Base-by-base conservation (phyloP, 2,329 filamentous ascomycete species). In the Ophiosphaerella korrae region DNA sequence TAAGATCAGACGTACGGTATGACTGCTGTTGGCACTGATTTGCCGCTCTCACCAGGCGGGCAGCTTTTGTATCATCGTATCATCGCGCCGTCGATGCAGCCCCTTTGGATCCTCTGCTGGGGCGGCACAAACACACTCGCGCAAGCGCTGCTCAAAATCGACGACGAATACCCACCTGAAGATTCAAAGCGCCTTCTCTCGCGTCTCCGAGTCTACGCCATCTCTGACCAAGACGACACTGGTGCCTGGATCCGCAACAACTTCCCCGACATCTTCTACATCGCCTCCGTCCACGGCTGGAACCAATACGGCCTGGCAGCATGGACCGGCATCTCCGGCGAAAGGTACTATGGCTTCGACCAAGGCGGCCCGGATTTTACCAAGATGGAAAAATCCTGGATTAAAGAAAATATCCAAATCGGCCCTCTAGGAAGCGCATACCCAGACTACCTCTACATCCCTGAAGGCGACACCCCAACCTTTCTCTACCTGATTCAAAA, bases 211-310 rank as follows among this genome's bases (percentile, higher is more conserved):
- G 64, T 74, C 3, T 74, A 74, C 26, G 70, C 82, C 32, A 84
- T 85, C 47, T 84, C 81, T 6, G 83, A 85, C 55, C 83, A 85
- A 56, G 83, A 85, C 53, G 78, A 86, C 53, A 78, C 80, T 0
- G 82, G 81, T 0, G 67, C 76, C 0, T 85, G 82, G 82, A 80
- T 86, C 32, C 78, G 83, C 13, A 68, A 73, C 39, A 76, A 74
- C 2, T 85, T 78, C 52, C 81, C 83, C 0, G 77, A 81, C 23
- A 62, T 85, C 6, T 80, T 82, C 57, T 85, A 83, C 64, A 83
- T 86, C 46, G 73, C 71, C 12, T 82, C 79, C 0, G 65, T 84
- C 1, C 83, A 85, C 59, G 81, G 76, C 6, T 85, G 78, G 77
- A 81, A 81, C 56, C 72, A 80, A 41, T 86, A 85, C 53, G 75